These are phyloP conservation scores for Musa balbisiana DNA, from an alignment of 202 grass and related monocot species.

Conservation along the genomic window DNA sequence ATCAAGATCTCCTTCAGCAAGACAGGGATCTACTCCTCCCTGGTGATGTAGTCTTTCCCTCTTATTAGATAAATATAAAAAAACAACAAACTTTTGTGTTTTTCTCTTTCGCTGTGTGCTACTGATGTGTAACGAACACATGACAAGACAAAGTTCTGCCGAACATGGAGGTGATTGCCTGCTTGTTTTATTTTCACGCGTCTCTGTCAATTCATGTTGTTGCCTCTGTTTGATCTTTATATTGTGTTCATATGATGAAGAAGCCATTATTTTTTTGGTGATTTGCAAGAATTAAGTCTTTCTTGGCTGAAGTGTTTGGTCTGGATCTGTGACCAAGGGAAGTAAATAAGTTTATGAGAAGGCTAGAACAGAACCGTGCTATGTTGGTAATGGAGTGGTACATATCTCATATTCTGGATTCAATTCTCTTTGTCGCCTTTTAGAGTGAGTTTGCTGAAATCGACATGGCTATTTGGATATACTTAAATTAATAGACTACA, in stretches of 20 bases:
- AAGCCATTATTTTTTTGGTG: not conserved
- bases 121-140: not conserved
- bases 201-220: not conserved
- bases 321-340: not conserved
- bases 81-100: not conserved
- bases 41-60: slow-evolving; percentile 37
- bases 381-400: not conserved
- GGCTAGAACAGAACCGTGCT: not conserved
- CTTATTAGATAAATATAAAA: not conserved
- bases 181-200: not conserved
- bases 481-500: not conserved
- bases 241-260: not conserved
- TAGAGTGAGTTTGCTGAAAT: not conserved
- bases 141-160: not conserved
- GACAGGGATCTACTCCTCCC: slow-evolving; percentile 53
- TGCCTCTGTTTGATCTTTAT: not conserved
- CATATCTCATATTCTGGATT: not conserved
- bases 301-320: not conserved
- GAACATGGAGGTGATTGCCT: not conserved
- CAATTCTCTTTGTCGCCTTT: not conserved
- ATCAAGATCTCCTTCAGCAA: slow-evolving; percentile 54
- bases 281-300: not conserved
- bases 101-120: not conserved
- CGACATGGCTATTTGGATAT: not conserved
- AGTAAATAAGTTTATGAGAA: not conserved